These are phyloP conservation scores for Phytopythium oedochilum DNA, from an alignment of 352 stramenopile species.

Conservation along the genomic window DNA sequence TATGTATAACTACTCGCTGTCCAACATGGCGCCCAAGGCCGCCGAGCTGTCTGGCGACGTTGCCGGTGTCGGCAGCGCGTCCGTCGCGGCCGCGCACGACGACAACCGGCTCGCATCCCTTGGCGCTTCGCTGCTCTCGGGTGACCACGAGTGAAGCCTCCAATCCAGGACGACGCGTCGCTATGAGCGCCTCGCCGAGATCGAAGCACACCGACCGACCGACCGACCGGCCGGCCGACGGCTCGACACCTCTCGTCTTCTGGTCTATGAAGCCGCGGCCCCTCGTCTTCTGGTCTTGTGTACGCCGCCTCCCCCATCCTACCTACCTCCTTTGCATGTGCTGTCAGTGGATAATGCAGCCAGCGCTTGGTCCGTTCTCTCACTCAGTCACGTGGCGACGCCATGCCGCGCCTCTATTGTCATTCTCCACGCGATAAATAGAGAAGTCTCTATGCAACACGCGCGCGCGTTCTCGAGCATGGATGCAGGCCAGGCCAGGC, in stretches of 20 bases:
- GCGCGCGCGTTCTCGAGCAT: not conserved
- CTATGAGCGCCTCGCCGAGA: conserved; percentile 2
- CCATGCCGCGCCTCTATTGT: not conserved
- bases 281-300: not conserved
- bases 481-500: too few species aligned
- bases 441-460: not conserved
- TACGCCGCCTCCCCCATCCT: not conserved
- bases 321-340: not conserved
- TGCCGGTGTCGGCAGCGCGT: conserved; percentile 4
- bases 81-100: conserved; percentile 25
- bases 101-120: conserved; percentile 39
- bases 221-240: not conserved
- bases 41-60: conserved; percentile 38
- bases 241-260: not conserved
- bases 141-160: conserved; percentile 45
- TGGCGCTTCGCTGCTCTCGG: conserved; percentile 39
- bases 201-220: too few species aligned
- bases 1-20: conserved; percentile 73
- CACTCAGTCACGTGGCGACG: not conserved
- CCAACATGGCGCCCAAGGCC: conserved; percentile 45
- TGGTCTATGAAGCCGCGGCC: too few species aligned
- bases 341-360: not conserved
- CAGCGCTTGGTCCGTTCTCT: not conserved
- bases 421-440: not conserved
- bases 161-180: not conserved